Conservation (phyloP, 306 rosid genomes). For the Rosa persica region DNA sequence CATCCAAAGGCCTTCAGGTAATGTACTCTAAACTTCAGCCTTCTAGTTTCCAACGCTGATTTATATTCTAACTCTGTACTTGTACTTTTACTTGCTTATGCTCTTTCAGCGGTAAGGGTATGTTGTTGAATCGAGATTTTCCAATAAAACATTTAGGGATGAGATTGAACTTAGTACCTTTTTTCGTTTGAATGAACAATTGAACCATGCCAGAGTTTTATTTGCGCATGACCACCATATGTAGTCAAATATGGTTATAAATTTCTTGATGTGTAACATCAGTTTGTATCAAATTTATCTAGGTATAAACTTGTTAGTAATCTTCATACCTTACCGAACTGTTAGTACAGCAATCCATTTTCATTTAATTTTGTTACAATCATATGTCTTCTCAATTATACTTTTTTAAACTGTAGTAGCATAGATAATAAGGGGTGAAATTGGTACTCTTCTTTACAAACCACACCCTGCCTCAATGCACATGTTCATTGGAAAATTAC, state of each 20-base stretch:
- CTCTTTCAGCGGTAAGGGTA: background rate
- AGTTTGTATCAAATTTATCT: background rate
- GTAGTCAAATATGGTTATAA: background rate
- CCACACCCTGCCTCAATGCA: no score
- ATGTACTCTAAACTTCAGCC: background rate
- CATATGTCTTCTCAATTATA: background rate
- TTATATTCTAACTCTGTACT: background rate
- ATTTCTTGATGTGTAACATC: background rate
- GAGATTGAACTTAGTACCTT: background rate
- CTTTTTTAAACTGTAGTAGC: background rate
- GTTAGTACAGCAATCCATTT: background rate
- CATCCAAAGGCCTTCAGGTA: slow-evolving; percentile 76
- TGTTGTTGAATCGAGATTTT: background rate
- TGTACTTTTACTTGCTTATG: background rate
- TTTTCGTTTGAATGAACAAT: background rate
- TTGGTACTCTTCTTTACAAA: no score
- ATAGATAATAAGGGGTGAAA: background rate
- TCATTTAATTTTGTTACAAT: background rate
- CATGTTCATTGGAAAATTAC: no score
- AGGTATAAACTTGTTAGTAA: background rate
- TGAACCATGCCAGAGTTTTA: background rate
- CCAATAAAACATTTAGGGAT: background rate
- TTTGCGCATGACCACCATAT: background rate
- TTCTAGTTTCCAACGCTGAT: background rate
- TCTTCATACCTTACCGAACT: background rate